Conservation (phyloP, 805 yeast genomes). For the Isabelozyma pseudorhagii region DNA sequence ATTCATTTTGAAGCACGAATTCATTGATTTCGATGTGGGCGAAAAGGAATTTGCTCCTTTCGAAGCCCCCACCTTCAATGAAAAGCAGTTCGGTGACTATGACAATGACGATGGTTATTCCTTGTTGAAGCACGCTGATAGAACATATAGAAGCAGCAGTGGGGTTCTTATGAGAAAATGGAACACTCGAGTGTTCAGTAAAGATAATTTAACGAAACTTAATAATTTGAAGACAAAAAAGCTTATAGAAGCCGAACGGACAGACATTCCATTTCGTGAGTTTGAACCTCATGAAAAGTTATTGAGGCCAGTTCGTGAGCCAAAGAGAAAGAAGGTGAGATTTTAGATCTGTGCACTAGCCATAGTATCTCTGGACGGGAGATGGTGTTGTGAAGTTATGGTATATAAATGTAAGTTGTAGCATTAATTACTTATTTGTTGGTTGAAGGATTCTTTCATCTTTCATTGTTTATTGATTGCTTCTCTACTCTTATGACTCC, state of each 20-base stretch:
- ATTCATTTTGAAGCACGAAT: constrained; percentile 49
- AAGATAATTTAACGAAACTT: background rate
- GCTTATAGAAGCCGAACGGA: background rate
- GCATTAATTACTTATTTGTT: too few species aligned
- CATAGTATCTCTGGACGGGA: background rate
- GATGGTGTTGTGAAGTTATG: background rate
- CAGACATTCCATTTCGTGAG: background rate
- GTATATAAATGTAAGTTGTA: background rate
- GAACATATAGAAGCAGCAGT: background rate
- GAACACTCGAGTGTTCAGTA: background rate
- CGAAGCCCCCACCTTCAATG: constrained; percentile 16
- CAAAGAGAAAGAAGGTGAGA: constrained; percentile 10
- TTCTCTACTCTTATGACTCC: too few species aligned
- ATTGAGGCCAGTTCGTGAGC: background rate
- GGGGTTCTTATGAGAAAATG: background rate
- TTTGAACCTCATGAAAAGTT: background rate
- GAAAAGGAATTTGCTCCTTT: constrained; percentile 38
- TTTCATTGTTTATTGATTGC: too few species aligned
- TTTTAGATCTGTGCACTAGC: constrained; percentile 4
- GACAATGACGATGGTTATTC: background rate
- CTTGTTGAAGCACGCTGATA: background rate
- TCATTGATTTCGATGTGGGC: constrained; percentile 29
- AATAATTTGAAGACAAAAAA: background rate
- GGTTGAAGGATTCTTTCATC: too few species aligned
- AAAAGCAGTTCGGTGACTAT: background rate